These are phyloP conservation scores for Botryotinia narcissicola DNA, from an alignment of 2,329 filamentous ascomycete genomes.

Conservation along the genomic window DNA sequence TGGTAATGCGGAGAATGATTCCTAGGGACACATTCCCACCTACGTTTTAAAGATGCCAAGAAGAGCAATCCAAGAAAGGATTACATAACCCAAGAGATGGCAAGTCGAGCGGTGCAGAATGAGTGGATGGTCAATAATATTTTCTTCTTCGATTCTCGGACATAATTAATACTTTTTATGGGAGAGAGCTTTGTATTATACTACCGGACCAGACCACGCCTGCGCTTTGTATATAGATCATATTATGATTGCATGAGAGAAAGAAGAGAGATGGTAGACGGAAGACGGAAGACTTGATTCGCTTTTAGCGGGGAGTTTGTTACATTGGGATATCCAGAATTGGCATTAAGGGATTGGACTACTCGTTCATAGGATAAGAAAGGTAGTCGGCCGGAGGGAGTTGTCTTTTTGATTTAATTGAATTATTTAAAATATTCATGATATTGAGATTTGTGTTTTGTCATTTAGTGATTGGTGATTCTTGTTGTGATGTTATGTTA, in stretches of 20 bases:
- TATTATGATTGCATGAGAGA: conserved; percentile 13
- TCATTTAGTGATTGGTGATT: not conserved
- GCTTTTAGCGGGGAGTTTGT: conserved; percentile 9
- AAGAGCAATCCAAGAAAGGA: not conserved
- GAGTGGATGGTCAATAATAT: not conserved
- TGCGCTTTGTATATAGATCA: conserved; percentile 10
- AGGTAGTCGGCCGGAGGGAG: not conserved
- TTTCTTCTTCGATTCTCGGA: conserved; percentile 1
- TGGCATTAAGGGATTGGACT: not conserved
- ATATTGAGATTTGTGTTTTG: too few relatives aligned
- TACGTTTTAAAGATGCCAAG: not conserved
- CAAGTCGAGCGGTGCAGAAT: not conserved
- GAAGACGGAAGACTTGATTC: not conserved
- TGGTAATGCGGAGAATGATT: conserved; percentile 30
- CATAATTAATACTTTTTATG: not conserved
- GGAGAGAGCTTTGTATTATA: not conserved
- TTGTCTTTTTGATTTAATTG: not conserved
- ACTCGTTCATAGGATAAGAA: not conserved
- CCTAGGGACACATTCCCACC: not conserved
- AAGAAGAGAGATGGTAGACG: not conserved
- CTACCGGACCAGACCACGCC: not conserved
- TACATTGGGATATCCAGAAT: conserved; percentile 2
- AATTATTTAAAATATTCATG: not conserved
- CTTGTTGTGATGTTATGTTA: not conserved
- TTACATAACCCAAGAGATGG: not conserved